Evolutionary conservation across 148 eudicot genomes (phyloP).

Genomic region (Arbutus unedo): DNA sequence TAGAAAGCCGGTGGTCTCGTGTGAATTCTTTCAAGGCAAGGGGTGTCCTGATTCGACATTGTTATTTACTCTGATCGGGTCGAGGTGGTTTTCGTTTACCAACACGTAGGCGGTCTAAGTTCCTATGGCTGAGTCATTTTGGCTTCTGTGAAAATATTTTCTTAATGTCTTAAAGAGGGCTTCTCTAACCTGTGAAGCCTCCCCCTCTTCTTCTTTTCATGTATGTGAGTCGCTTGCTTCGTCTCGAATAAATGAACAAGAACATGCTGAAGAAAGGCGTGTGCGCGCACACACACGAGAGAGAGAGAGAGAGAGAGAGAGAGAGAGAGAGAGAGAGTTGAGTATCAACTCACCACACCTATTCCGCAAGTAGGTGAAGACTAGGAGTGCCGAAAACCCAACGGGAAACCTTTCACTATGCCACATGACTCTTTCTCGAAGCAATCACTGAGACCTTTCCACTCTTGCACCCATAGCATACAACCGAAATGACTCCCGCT

Average conservation of each 20-base stretch:
- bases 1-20: too few species aligned
- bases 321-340: background rate
- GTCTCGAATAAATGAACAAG: background rate
- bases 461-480: background rate
- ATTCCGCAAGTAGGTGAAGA: conserved; percentile 7
- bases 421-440: conserved; percentile 17
- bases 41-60: too few species aligned
- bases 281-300: background rate
- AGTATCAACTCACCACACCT: background rate
- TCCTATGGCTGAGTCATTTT: too few species aligned
- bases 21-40: too few species aligned
- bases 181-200: too few species aligned
- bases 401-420: conserved; percentile 14
- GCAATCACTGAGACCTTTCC: conserved; percentile 15
- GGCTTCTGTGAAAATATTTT: too few species aligned
- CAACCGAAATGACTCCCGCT: too few species aligned
- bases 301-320: background rate
- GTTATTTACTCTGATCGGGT: too few species aligned
- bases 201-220: background rate
- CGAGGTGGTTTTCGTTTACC: too few species aligned
- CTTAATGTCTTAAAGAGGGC: too few species aligned
- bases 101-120: too few species aligned
- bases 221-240: background rate
- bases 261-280: background rate
- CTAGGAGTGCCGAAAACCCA: conserved; percentile 4